Evolutionary conservation across 2,329 filamentous ascomycete species (phyloP), one percentile per base, ranked within the genome.

Genomic region (Penicillium paneum): DNA sequence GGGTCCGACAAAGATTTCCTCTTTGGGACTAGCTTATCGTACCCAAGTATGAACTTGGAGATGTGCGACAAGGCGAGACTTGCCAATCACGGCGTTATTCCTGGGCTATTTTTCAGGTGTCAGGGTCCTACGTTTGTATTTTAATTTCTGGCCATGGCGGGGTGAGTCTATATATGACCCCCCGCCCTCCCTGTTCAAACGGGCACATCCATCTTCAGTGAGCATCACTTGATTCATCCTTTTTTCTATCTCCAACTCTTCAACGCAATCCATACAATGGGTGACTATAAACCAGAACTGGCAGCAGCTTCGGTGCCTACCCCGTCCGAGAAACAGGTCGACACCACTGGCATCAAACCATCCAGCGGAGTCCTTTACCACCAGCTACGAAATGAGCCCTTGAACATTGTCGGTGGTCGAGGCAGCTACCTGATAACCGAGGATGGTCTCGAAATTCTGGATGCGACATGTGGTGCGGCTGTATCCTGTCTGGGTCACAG

Each of bases 401-500:
- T 73, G 52, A 71, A 66, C 44, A 79, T 81, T 8, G 69, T 73
- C 15, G 74, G 71, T 0, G 80, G 75, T 8, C 64, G 71, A 39
- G 80, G 79, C 10, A 76, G 78, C 52, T 78, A 77, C 55, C 67
- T 83, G 5, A 63, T 72, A 26, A 72, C 82, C 1, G 71, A 71
- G 46, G 74, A 76, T 60, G 84, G 84, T 2, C 75, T 79, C 32
- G 72, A 72, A 29, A 80, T 92, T 39, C 78, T 91, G 11, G 89
- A 93, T 68, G 85, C 83, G 2, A 87, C 85, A 40, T 82, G 85
- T 32, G 89, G 89, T 11, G 86, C 89, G 2, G 87, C 85, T 24
- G 88, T 91, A 2, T 78, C 84, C n/a, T 85, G 83, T 65, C 76
- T 93, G 7, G 89, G 89, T 5, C 84, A 90, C 63, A 83, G 82